These are phyloP conservation scores for Stylosanthes scabra DNA, from an alignment of 331 rosid species.

Conservation along the genomic window DNA sequence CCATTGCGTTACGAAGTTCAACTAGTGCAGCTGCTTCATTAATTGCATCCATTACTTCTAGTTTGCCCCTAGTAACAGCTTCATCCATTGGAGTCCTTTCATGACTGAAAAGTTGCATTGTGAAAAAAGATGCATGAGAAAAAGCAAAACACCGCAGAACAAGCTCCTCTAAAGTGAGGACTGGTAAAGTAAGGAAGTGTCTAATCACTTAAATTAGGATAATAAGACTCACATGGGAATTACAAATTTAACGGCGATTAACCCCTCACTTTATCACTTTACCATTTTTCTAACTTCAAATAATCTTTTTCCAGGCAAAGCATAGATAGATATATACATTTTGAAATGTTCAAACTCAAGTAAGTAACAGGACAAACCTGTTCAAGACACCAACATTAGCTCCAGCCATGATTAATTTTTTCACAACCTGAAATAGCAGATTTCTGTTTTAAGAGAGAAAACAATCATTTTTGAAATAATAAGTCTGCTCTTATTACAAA, in stretches of 20 bases:
- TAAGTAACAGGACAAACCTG: conserved; percentile 50
- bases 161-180: too few relatives aligned
- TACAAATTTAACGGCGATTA: too few relatives aligned
- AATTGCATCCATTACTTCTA: conserved; percentile 78
- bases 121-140: conserved; percentile 2
- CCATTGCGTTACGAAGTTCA: conserved; percentile 62
- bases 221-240: too few relatives aligned
- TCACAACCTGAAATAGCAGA: conserved; percentile 65
- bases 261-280: too few relatives aligned
- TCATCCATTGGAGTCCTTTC: conserved; percentile 95
- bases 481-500: not conserved
- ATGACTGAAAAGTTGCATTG: conserved; percentile 54
- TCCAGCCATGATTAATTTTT: conserved; percentile 86
- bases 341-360: conserved; percentile 25
- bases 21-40: conserved; percentile 71
- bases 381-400: conserved; percentile 71
- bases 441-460: conserved; percentile 11
- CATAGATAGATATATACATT: not conserved
- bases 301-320: too few relatives aligned
- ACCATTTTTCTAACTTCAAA: too few relatives aligned
- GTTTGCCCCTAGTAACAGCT: conserved; percentile 69
- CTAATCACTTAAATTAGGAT: too few relatives aligned
- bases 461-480: not conserved
- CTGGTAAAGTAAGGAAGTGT: too few relatives aligned
- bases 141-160: not conserved